phyloP scores from a whole-genome alignment of 257 asterid genomes.

The Penstemon eatonii region DNA sequence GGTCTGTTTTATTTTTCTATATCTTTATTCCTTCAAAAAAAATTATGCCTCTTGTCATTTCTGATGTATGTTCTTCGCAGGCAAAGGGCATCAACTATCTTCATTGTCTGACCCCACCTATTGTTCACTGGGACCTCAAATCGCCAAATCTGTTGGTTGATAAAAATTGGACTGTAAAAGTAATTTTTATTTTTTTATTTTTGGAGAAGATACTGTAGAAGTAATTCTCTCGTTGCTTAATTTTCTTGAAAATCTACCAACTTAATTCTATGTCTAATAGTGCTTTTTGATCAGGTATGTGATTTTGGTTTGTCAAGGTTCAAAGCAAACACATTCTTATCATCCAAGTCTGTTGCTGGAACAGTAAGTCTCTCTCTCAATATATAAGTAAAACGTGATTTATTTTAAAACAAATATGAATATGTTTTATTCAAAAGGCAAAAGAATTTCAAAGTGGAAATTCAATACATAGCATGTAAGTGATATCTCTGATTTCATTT shows the following conservation, averaged over 20 bases:
- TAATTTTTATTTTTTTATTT: constrained; percentile 3
- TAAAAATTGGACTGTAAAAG: constrained; percentile 90
- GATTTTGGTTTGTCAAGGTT: constrained; percentile 94
- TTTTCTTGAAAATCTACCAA: background rate
- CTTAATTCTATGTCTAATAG: constrained; percentile 17
- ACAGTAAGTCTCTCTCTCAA: constrained; percentile 57
- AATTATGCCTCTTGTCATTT: constrained; percentile 15
- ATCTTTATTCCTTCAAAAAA: background rate
- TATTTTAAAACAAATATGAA: no score
- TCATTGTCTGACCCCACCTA: constrained; percentile 75
- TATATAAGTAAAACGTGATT: no score
- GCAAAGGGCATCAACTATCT: constrained; percentile 94
- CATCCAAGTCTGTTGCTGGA: constrained; percentile 96
- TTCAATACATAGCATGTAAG: constrained; percentile 33
- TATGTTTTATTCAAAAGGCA: constrained; percentile 19
- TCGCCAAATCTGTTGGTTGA: constrained; percentile 93
- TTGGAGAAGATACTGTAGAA: constrained; percentile 48
- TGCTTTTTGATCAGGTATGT: constrained; percentile 55
- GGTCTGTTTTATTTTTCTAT: constrained; percentile 49
- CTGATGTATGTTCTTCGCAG: constrained; percentile 36
- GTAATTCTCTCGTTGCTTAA: background rate
- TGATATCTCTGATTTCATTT: constrained; percentile 38
- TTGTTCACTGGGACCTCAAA: constrained; percentile 93
- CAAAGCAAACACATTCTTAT: constrained; percentile 86
- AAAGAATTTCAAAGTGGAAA: no score